phyloP scores from a whole-genome alignment of 805 yeast genomes.

The Teunomyces aglyptinius region DNA sequence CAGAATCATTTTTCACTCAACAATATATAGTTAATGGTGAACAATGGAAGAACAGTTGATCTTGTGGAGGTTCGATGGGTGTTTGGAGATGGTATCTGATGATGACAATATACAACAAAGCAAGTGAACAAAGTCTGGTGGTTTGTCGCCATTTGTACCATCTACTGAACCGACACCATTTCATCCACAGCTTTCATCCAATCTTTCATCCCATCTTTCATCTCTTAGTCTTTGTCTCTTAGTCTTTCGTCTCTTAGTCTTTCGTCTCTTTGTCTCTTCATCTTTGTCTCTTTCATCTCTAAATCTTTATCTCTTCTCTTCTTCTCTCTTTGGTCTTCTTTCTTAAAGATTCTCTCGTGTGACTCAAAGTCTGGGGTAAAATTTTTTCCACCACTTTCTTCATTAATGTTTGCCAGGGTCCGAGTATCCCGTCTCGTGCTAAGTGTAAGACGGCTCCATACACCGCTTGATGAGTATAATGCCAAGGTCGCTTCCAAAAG shows the following conservation, averaged over 20 bases:
- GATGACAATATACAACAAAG: not conserved
- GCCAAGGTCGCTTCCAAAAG: constrained; percentile 46
- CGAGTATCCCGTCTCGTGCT: not conserved
- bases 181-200: no score
- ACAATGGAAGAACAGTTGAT: not conserved
- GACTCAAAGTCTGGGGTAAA: constrained; percentile 1
- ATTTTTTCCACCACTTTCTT: not conserved
- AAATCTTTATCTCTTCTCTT: not conserved
- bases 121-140: no score
- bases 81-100: no score
- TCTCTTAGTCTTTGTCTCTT: not conserved
- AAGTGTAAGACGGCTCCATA: constrained; percentile 8
- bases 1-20: not conserved
- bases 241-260: not conserved
- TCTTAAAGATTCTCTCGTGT: not conserved
- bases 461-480: constrained; percentile 55
- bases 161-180: no score
- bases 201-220: no score
- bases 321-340: not conserved
- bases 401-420: not conserved
- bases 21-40: not conserved
- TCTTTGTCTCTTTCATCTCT: not conserved
- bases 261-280: not conserved
- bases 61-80: no score
- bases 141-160: no score